A percentile compares a stretch with the other conserved stretches of the same genome.
These are phyloP conservation scores for Macrolepiota fuliginosa DNA, from an alignment of 768 basidiomycete genomes.

Conservation along the genomic window DNA sequence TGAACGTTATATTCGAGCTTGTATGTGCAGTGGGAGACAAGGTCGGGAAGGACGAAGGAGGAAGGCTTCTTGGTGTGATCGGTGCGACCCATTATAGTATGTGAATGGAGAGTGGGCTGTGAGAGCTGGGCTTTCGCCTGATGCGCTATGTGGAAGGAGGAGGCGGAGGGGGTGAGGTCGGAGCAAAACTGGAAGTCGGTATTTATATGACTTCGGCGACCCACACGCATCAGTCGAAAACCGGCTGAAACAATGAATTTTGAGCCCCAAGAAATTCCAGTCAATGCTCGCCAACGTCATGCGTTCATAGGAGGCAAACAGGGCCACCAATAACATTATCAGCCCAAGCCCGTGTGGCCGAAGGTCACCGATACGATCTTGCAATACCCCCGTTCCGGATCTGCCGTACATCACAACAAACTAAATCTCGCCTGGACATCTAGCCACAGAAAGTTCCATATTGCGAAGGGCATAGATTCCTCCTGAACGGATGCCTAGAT, in stretches of 20 bases:
- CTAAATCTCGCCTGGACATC: not conserved
- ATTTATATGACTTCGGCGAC: conserved; percentile 8
- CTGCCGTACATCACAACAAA: conserved; percentile 1
- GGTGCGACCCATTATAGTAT: conserved; percentile 1
- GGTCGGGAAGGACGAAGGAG: conserved; percentile 52
- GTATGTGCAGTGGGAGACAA: conserved; percentile 50
- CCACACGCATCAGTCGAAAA: not conserved
- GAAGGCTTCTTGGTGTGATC: conserved; percentile 20
- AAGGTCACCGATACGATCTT: conserved; percentile 4
- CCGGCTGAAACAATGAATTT: not conserved
- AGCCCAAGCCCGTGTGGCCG: conserved; percentile 2
- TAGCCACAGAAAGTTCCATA: not conserved
- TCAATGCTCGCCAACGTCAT: conserved; percentile 4
- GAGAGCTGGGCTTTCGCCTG: not conserved
- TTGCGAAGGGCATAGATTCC: not conserved
- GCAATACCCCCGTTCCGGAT: not conserved
- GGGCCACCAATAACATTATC: conserved; percentile 1
- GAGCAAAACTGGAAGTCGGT: not conserved
- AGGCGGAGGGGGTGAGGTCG: not conserved
- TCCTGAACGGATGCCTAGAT: not conserved
- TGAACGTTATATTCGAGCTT: conserved; percentile 40
- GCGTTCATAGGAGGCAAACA: not conserved
- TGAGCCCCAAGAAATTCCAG: not conserved
- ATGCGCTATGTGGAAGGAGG: not conserved
- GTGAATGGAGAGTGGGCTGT: not conserved